phyloP scores from a whole-genome alignment of 2,329 filamentous ascomycete genomes.

The Penicillium verrucosum region DNA sequence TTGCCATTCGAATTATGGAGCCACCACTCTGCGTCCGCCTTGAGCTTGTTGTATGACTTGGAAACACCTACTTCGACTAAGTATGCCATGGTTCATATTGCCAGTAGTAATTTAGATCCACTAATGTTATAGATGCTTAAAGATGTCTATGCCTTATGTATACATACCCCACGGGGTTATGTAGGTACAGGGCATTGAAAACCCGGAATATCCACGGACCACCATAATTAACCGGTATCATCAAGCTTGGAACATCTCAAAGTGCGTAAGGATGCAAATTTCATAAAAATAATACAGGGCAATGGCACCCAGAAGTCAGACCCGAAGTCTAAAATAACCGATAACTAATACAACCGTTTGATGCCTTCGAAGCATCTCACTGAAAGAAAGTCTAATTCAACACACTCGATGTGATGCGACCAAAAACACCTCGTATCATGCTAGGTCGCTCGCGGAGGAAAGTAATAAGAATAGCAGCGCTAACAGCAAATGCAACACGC shows the following conservation, averaged over 20 bases:
- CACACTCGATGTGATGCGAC: constrained; percentile 47
- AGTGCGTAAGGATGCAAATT: not conserved
- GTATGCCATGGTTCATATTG: too few species aligned
- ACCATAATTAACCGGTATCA: not conserved
- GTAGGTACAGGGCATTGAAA: too few species aligned
- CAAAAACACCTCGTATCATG: constrained; percentile 67
- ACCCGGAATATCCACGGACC: too few species aligned
- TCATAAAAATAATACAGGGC: not conserved
- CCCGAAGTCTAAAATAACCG: not conserved
- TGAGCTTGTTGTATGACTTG: too few species aligned
- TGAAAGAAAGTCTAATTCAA: constrained; percentile 19
- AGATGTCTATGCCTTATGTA: too few species aligned
- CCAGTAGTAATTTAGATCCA: too few species aligned
- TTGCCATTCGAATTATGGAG: too few species aligned
- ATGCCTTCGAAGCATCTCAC: not conserved
- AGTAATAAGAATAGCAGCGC: constrained; percentile 68
- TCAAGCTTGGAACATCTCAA: not conserved
- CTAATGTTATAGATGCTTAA: too few species aligned
- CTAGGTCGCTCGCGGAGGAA: constrained; percentile 60
- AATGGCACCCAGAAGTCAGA: not conserved
- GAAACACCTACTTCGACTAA: too few species aligned
- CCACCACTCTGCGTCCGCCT: too few species aligned
- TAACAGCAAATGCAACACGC: constrained; percentile 62
- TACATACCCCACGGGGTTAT: too few species aligned
- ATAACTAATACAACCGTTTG: not conserved